Evolutionary conservation across 1,284 basidiomycete genomes (phyloP).

Genomic region (Thelephora terrestris): DNA sequence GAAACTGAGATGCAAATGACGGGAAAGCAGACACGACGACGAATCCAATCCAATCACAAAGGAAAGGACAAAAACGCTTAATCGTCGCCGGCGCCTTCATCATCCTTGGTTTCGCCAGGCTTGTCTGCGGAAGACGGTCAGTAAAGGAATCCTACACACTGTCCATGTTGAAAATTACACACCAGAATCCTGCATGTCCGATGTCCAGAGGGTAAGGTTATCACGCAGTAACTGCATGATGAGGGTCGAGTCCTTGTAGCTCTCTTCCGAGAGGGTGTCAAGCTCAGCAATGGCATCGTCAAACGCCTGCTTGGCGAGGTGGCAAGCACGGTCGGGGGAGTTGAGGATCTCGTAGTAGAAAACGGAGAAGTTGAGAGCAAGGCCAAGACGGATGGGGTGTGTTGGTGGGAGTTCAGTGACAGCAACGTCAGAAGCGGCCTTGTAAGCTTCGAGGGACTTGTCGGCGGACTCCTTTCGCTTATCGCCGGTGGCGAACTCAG

Average conservation of each 20-base stretch:
- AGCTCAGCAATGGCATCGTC: conserved; percentile 99
- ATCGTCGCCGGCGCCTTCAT: conserved; percentile 45
- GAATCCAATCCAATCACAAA: conserved; percentile 1
- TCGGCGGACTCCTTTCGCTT: conserved; percentile 98
- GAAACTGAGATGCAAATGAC: background rate
- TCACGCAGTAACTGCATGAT: conserved; percentile 99
- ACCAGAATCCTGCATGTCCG: conserved; percentile 91
- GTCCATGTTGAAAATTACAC: conserved; percentile 18
- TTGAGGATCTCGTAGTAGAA: conserved; percentile 99
- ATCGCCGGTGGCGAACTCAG: conserved; percentile 98
- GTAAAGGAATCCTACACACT: background rate
- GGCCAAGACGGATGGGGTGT: conserved; percentile 98
- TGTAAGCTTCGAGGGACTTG: conserved; percentile 99
- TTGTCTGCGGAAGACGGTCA: conserved; percentile 35
- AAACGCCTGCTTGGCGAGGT: conserved; percentile 99
- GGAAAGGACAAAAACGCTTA: conserved; percentile 8
- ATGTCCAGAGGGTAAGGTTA: conserved; percentile 98
- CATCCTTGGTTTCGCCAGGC: conserved; percentile 61
- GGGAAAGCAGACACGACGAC: background rate
- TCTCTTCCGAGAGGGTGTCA: conserved; percentile 98
- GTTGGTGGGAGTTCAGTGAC: conserved; percentile 97
- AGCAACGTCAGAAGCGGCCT: conserved; percentile 97
- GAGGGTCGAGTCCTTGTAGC: conserved; percentile 97
- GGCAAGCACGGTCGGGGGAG: conserved; percentile 98
- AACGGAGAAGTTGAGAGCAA: conserved; percentile 99